A percentile compares a stretch with the other conserved stretches of the same genome.
Evolutionary conservation across 2,329 filamentous ascomycete species (phyloP).

Genomic region (Sclerotinia glacialis): DNA sequence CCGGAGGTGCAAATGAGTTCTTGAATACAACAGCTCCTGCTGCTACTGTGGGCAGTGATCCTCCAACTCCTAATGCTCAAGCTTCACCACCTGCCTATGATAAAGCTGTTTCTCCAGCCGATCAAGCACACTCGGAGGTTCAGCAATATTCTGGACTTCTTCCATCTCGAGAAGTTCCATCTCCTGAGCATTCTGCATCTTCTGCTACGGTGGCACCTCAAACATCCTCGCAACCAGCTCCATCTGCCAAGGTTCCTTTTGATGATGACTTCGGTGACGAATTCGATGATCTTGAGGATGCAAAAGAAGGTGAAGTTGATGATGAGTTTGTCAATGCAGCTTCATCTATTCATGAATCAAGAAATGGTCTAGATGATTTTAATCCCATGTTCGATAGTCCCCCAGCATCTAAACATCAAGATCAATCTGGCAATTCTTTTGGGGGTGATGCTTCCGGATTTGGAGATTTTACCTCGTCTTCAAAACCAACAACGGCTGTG

Average conservation of each 20-base stretch:
- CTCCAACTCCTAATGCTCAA: slow-evolving; percentile 55
- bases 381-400: slow-evolving; percentile 76
- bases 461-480: slow-evolving; percentile 51
- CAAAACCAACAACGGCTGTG: slow-evolving; percentile 43
- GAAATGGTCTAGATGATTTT: slow-evolving; percentile 72
- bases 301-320: slow-evolving; percentile 74
- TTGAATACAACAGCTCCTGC: slow-evolving; percentile 36
- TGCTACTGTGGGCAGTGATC: slow-evolving; percentile 38
- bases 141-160: slow-evolving; percentile 54
- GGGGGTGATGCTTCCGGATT: slow-evolving; percentile 34
- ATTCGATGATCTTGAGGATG: slow-evolving; percentile 80
- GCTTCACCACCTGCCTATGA: slow-evolving; percentile 57
- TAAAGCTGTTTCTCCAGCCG: slow-evolving; percentile 41
- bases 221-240: slow-evolving; percentile 37
- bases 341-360: slow-evolving; percentile 48
- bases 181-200: slow-evolving; percentile 32
- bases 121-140: slow-evolving; percentile 48
- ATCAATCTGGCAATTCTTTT: slow-evolving; percentile 35
- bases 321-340: slow-evolving; percentile 73
- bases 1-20: slow-evolving; percentile 35
- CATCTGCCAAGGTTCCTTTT: slow-evolving; percentile 54
- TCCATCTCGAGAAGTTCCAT: slow-evolving; percentile 54
- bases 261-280: slow-evolving; percentile 72
- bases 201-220: slow-evolving; percentile 33
- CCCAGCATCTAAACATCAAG: slow-evolving; percentile 36